phyloP scores from a whole-genome alignment of 2,329 filamentous ascomycete genomes.

The Alternaria burnsii region DNA sequence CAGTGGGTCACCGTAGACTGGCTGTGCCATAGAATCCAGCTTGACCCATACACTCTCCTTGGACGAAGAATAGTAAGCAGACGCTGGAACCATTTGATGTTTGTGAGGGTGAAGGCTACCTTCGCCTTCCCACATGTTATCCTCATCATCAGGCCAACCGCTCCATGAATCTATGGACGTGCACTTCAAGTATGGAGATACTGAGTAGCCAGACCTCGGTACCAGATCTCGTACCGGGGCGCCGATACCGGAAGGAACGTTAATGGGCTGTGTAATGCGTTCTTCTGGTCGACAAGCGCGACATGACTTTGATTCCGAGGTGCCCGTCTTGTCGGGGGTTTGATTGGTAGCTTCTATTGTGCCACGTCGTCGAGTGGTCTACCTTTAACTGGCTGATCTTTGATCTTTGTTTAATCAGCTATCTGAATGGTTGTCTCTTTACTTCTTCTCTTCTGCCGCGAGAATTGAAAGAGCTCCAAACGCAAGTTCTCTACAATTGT shows the following conservation, averaged over 20 bases:
- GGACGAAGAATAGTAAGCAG: not conserved
- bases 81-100: not conserved
- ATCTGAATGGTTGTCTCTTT: not conserved
- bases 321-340: not conserved
- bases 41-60: not conserved
- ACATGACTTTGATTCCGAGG: not conserved
- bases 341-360: not conserved
- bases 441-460: no score
- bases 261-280: not conserved
- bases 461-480: no score
- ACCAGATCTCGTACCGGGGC: not conserved
- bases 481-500: no score
- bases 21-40: no score
- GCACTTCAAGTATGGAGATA: not conserved
- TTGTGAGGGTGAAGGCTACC: not conserved
- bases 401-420: not conserved
- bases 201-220: not conserved
- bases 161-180: no score
- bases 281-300: not conserved
- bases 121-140: no score
- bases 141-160: no score
- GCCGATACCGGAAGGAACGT: no score
- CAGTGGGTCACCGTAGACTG: not conserved
- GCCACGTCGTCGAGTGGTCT: not conserved
- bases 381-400: not conserved